Evolutionary conservation across 805 yeast species (phyloP).

Genomic region (Candida anglica): DNA sequence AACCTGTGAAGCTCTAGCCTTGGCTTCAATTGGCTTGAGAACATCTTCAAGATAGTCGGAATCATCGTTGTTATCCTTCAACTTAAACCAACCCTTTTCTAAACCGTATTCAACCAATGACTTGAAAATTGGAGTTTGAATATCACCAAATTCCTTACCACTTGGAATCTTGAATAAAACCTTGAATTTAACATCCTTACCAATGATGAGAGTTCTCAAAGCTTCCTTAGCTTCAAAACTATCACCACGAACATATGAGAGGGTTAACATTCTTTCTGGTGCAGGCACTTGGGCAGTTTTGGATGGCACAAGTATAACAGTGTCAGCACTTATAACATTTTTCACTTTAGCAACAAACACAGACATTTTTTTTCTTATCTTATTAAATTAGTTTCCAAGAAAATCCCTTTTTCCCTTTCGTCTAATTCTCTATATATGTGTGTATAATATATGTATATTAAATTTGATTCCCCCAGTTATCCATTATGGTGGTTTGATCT

Average conservation of each 20-base stretch:
- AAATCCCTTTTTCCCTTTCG: too few relatives aligned
- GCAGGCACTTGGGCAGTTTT: constrained; percentile 36
- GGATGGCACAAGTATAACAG: constrained; percentile 56
- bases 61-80: constrained; percentile 49
- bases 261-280: constrained; percentile 59
- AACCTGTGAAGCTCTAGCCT: constrained; percentile 45
- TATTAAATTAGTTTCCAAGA: too few relatives aligned
- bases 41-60: constrained; percentile 33
- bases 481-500: not conserved
- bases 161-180: constrained; percentile 49
- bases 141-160: constrained; percentile 70
- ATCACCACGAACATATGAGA: constrained; percentile 62
- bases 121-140: constrained; percentile 57
- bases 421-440: too few relatives aligned
- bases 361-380: constrained; percentile 2
- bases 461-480: too few relatives aligned
- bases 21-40: constrained; percentile 26
- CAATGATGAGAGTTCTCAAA: constrained; percentile 58
- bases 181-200: constrained; percentile 58
- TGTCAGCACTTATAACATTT: constrained; percentile 67
- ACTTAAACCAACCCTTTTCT: constrained; percentile 57
- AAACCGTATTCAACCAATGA: constrained; percentile 57
- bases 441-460: too few relatives aligned
- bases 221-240: constrained; percentile 60
- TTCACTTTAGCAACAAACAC: constrained; percentile 57